Conservation (phyloP, 768 basidiomycete species). For the Mycena sanguinolenta region DNA sequence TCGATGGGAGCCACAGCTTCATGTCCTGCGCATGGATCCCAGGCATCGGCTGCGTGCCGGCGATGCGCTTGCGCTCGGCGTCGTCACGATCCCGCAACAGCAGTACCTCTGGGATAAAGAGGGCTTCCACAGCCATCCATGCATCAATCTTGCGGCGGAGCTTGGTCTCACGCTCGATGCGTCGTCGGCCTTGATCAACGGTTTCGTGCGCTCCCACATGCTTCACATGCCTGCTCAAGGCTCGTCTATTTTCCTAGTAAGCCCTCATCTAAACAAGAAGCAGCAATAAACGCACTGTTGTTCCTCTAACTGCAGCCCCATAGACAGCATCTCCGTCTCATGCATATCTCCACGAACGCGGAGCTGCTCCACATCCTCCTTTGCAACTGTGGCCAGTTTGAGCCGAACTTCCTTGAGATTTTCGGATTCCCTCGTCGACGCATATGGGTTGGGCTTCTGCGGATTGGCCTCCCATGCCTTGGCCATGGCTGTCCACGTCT, state of each 20-base stretch:
- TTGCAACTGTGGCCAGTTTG: background rate
- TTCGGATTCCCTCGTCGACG: background rate
- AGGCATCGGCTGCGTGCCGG: background rate
- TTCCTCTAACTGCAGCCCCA: conserved; percentile 35
- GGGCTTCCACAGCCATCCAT: background rate
- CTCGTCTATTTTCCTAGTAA: background rate
- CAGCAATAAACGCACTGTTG: conserved; percentile 24
- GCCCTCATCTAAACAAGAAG: background rate
- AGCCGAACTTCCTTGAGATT: background rate
- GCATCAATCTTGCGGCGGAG: conserved; percentile 1
- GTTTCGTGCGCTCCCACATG: background rate
- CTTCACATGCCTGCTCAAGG: background rate
- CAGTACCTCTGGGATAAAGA: background rate
- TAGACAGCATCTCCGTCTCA: conserved; percentile 4
- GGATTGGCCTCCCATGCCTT: background rate
- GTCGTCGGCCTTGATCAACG: background rate
- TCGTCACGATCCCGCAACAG: background rate
- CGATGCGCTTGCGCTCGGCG: background rate
- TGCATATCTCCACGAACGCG: background rate
- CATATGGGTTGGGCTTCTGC: background rate
- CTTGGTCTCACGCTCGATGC: conserved; percentile 14
- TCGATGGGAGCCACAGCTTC: conserved; percentile 39
- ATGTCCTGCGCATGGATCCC: background rate
- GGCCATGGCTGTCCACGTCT: background rate
- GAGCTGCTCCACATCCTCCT: background rate